A percentile compares a stretch with the other conserved stretches of the same genome.
These are phyloP conservation scores for Prunus campanulata DNA, from an alignment of 306 rosid genomes.

Conservation along the genomic window DNA sequence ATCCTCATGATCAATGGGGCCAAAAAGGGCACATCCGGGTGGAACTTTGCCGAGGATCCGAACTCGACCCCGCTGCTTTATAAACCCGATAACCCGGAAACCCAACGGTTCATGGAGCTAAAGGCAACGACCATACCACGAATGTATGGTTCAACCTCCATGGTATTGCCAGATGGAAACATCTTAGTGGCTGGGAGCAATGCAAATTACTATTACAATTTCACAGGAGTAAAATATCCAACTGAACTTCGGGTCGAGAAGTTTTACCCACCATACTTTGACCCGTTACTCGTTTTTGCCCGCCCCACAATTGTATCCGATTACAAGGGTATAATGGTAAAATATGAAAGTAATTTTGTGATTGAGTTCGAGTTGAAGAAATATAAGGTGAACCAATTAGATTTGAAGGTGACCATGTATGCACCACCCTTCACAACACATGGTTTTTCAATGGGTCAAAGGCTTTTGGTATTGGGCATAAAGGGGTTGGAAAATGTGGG, in stretches of 20 bases:
- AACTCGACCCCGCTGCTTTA: conserved; percentile 39
- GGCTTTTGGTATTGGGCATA: background rate
- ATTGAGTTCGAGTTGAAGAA: background rate
- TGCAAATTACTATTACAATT: conserved; percentile 33
- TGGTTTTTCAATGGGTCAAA: conserved; percentile 17
- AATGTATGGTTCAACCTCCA: conserved; percentile 53
- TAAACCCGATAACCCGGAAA: conserved; percentile 7
- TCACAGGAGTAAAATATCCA: conserved; percentile 17
- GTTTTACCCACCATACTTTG: conserved; percentile 10
- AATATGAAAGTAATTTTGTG: background rate
- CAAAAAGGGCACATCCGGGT: conserved; percentile 45
- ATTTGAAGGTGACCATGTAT: conserved; percentile 9
- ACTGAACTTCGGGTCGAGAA: conserved; percentile 14
- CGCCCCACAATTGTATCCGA: background rate
- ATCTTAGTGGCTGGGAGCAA: conserved; percentile 49
- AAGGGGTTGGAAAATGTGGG: background rate
- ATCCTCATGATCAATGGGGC: conserved; percentile 56
- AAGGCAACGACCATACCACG: conserved; percentile 30
- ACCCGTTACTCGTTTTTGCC: background rate
- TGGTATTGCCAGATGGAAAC: conserved; percentile 37
- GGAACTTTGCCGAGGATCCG: conserved; percentile 47
- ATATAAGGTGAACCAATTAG: background rate
- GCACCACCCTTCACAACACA: conserved; percentile 16
- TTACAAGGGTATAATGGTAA: background rate
- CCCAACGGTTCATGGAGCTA: conserved; percentile 36